Percentiles rank a stretch among this genome's conserved stretches.
phyloP scores from a whole-genome alignment of 495 filamentous ascomycete species.

The Amorphotheca resinae region DNA sequence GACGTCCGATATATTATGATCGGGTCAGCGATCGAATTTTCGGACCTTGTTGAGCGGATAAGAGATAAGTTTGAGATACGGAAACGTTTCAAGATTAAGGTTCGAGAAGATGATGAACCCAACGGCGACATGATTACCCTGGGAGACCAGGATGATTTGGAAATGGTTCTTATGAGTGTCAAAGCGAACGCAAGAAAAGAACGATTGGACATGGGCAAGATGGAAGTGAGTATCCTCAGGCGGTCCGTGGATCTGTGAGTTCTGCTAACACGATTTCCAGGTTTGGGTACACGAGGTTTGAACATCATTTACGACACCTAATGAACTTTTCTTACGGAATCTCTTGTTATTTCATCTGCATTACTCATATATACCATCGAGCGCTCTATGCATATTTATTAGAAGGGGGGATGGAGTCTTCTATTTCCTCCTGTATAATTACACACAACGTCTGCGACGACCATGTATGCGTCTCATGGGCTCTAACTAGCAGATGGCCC shows the following conservation, averaged over 20 bases:
- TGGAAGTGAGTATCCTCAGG: slow-evolving; percentile 58
- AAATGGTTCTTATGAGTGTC: slow-evolving; percentile 61
- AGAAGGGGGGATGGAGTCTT: slow-evolving; percentile 5
- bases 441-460: slow-evolving; percentile 9
- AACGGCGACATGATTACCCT: slow-evolving; percentile 91
- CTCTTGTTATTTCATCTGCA: slow-evolving; percentile 1
- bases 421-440: slow-evolving; percentile 9
- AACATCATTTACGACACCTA: slow-evolving; percentile 9
- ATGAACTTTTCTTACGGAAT: slow-evolving; percentile 8
- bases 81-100: slow-evolving; percentile 65
- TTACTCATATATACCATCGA: slow-evolving; percentile 16
- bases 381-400: slow-evolving; percentile 14
- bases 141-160: slow-evolving; percentile 91
- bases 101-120: slow-evolving; percentile 61
- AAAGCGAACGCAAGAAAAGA: slow-evolving; percentile 59
- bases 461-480: slow-evolving; percentile 1
- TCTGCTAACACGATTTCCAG: slow-evolving; percentile 14
- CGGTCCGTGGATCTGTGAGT: background rate
- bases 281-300: slow-evolving; percentile 22
- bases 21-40: slow-evolving; percentile 54
- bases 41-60: slow-evolving; percentile 63
- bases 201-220: slow-evolving; percentile 75
- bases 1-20: slow-evolving; percentile 96
- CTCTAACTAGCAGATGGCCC: background rate
- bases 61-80: slow-evolving; percentile 71